phyloP scores from a whole-genome alignment of 1,284 basidiomycete species.

The Ceratobasidium sp. region DNA sequence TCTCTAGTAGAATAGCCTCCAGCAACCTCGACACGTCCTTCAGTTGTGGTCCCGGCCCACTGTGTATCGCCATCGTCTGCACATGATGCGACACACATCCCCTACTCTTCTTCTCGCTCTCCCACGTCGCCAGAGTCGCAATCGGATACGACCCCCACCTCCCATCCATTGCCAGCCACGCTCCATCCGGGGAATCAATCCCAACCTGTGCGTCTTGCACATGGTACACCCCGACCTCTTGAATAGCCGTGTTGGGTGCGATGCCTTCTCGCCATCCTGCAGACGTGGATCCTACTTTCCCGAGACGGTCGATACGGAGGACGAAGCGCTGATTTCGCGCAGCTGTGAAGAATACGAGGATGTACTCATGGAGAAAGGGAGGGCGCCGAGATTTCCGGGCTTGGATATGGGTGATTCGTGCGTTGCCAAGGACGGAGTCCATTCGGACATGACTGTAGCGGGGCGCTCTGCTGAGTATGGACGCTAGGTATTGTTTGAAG shows the following conservation, averaged over 20 bases:
- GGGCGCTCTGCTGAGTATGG: neutral
- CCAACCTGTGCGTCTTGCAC: conserved; percentile 15
- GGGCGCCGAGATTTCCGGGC: conserved; percentile 19
- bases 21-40: conserved; percentile 14
- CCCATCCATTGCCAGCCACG: conserved; percentile 7
- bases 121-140: conserved; percentile 10
- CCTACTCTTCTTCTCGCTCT: neutral
- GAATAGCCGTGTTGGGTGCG: conserved; percentile 16
- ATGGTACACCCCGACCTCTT: conserved; percentile 20
- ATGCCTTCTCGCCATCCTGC: neutral
- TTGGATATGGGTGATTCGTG: conserved; percentile 21
- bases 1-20: conserved; percentile 26
- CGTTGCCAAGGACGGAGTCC: neutral
- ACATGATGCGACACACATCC: neutral
- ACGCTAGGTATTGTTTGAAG: neutral
- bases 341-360: conserved; percentile 27
- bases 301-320: conserved; percentile 22
- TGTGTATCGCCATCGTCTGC: neutral
- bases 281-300: conserved; percentile 11
- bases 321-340: conserved; percentile 19
- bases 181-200: conserved; percentile 5
- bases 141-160: conserved; percentile 20
- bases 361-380: conserved; percentile 33
- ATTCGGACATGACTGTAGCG: neutral
- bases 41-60: neutral